phyloP scores from a whole-genome alignment of 805 yeast species.

The Dipodascus geniculatus region DNA sequence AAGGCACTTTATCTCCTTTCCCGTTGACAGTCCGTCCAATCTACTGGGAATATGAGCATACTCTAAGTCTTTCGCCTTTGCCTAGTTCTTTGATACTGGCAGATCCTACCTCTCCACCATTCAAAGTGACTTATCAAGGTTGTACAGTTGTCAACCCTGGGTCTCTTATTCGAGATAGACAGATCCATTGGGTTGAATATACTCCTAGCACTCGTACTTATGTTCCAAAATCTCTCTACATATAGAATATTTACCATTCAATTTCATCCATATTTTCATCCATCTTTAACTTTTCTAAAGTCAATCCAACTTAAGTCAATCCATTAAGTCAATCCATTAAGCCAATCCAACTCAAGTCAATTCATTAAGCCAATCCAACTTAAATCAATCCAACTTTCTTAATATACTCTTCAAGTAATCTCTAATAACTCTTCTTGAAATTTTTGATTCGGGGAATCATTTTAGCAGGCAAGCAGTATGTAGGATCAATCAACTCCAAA shows the following conservation, averaged over 20 bases:
- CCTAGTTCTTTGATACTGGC: constrained; percentile 49
- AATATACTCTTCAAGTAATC: not conserved
- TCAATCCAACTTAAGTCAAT: not conserved
- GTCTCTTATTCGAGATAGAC: constrained; percentile 32
- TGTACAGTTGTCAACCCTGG: constrained; percentile 73
- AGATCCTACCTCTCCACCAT: constrained; percentile 61
- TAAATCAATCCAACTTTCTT: not conserved
- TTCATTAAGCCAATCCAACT: too few species aligned
- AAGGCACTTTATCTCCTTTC: constrained; percentile 81
- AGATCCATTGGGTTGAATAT: constrained; percentile 65
- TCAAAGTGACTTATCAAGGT: constrained; percentile 70
- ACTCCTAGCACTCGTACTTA: constrained; percentile 45
- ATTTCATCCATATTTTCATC: not conserved
- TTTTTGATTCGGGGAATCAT: constrained; percentile 25
- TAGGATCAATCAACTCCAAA: constrained; percentile 64
- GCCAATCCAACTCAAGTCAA: too few species aligned
- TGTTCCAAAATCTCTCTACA: constrained; percentile 13
- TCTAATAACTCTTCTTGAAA: not conserved
- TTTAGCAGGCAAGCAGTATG: constrained; percentile 68
- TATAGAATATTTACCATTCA: constrained; percentile 6
- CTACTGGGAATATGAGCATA: constrained; percentile 57
- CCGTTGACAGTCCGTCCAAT: constrained; percentile 47
- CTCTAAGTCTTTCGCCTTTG: constrained; percentile 61
- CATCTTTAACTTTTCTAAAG: too few species aligned
- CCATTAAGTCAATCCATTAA: not conserved